Base-by-base conservation (phyloP, 2,329 filamentous ascomycete genomes). In the Pseudodiploospora longispora region DNA sequence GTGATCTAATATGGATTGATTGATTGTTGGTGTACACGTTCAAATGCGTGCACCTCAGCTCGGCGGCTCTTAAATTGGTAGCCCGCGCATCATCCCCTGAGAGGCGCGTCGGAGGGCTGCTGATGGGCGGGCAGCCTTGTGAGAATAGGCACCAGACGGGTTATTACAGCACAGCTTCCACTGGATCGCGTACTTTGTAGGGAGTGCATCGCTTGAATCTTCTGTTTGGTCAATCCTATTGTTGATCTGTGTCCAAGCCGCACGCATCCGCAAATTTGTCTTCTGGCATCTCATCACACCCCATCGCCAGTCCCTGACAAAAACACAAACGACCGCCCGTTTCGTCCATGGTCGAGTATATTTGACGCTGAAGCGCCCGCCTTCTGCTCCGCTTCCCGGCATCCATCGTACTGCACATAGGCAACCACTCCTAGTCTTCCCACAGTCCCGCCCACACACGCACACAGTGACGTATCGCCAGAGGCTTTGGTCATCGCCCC, bases 391-490 rank as follows among this genome's bases (percentile, higher is more conserved):
- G 36, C 36, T 28, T 6, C 27, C 6, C 36, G 27, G 36, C 36
- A 38, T 38, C 19, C 36, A 38, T 38, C 36, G 36, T 38, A 27
- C 36, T 19, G 19, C 19, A 19, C 19, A 19, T 19, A 19, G 19
- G 19, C 19, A 19, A 19, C 19, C 19, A 19, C 19, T 19, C 19
- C 19, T 19, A 19, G 27, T 38, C 36, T 38, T 27, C 12, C 12
- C n/a, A 27, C n/a, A 10, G 7, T 12, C 10, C 10, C 36, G 27
- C 19, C 39, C 38, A 44, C 19, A 47, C 40, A 12, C 37, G 10
- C 42, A 36, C 37, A 33, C 45, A 34, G 45, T 47, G 45, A 47
- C 45, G 45, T 47, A 47, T 47, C 45, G 41, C 38, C 38, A 47
- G 45, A 41, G 19, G 12, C 30, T 38, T 27, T 36, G 29, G 31